Evolutionary conservation across 805 yeast species (phyloP).

Genomic region (Brettanomyces sp.): DNA sequence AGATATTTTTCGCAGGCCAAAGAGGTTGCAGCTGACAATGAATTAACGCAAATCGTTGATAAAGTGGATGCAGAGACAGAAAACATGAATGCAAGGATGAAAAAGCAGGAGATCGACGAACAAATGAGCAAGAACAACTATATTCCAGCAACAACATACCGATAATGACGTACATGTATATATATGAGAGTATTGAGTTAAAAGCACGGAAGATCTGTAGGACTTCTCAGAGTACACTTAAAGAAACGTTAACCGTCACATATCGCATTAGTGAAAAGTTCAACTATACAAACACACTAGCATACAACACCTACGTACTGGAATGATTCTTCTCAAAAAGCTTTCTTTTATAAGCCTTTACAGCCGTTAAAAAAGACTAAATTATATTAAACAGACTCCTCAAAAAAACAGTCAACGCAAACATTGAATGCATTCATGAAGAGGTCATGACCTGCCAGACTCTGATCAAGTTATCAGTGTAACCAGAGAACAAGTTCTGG

Average conservation of each 20-base stretch:
- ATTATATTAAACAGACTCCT: constrained; percentile 2
- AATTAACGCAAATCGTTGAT: constrained; percentile 49
- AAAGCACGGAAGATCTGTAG: too few species aligned
- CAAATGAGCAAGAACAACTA: not conserved
- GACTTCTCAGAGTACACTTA: too few species aligned
- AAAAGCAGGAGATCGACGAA: not conserved
- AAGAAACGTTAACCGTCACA: too few species aligned
- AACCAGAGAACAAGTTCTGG: constrained; percentile 99
- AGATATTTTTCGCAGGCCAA: constrained; percentile 59
- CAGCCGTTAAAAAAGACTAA: not conserved
- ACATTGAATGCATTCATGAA: constrained; percentile 19
- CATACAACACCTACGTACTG: not conserved
- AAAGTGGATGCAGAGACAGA: constrained; percentile 53
- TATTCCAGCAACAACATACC: not conserved
- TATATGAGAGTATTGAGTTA: too few species aligned
- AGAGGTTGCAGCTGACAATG: constrained; percentile 57
- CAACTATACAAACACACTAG: not conserved
- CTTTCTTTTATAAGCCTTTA: too few species aligned
- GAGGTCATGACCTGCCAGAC: constrained; percentile 99
- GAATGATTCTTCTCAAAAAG: too few species aligned
- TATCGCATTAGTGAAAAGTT: too few species aligned
- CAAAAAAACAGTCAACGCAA: constrained; percentile 1
- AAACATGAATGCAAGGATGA: not conserved
- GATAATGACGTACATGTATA: not conserved
- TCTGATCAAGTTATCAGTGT: constrained; percentile 99